Conservation (phyloP, 2,329 filamentous ascomycete genomes). For the Huntiella bhutanensis region DNA sequence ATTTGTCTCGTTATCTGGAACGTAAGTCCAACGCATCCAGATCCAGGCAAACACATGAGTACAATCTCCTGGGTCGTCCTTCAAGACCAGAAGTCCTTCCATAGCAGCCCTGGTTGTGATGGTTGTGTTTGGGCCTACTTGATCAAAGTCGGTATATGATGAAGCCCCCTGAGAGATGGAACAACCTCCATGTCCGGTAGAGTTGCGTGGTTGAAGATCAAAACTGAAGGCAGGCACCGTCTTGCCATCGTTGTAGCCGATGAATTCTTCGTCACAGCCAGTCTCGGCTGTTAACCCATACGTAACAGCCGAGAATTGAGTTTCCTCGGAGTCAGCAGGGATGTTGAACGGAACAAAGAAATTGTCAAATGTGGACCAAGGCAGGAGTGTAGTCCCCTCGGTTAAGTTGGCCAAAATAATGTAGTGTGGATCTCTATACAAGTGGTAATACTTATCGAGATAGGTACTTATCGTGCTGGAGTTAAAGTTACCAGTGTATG, state of each 20-base stretch:
- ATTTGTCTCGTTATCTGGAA: background rate
- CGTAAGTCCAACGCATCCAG: background rate
- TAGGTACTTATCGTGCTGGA: background rate
- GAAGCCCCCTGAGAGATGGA: background rate
- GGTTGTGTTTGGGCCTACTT: too few relatives aligned
- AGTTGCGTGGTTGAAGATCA: background rate
- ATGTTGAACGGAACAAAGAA: slow-evolving; percentile 28
- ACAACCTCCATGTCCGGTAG: too few relatives aligned
- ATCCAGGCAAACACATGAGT: background rate
- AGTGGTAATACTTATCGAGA: background rate
- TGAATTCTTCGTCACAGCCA: background rate
- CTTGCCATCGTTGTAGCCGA: background rate
- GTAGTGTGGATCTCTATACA: slow-evolving; percentile 12
- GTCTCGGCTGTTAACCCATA: background rate
- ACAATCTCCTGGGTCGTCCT: background rate
- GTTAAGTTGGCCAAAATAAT: slow-evolving; percentile 24
- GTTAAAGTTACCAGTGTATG: too few relatives aligned
- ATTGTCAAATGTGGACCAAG: slow-evolving; percentile 27
- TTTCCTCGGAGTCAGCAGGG: background rate
- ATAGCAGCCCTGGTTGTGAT: background rate
- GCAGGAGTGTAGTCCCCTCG: slow-evolving; percentile 23
- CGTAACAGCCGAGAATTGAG: background rate
- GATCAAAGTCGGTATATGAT: background rate
- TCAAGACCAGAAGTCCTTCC: background rate
- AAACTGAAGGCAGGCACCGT: background rate